A percentile compares a stretch with the other conserved stretches of the same genome.
Conservation (phyloP, 768 basidiomycete species). For the Hortiboletus campestris region DNA sequence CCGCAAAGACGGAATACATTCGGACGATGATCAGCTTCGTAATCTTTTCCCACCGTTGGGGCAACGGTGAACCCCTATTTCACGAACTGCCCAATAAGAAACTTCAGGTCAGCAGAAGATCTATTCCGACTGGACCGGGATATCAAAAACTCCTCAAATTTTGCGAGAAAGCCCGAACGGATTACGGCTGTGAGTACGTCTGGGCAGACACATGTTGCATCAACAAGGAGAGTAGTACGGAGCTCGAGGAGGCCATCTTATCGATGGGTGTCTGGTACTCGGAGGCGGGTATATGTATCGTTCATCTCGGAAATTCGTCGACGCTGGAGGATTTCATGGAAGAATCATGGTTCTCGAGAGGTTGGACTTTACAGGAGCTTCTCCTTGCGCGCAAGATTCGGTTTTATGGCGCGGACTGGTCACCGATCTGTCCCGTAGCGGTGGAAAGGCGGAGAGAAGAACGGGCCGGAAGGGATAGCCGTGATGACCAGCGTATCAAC, state of each 20-base stretch:
- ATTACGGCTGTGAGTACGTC: conserved; percentile 27
- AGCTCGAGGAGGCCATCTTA: conserved; percentile 28
- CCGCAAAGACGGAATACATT: conserved; percentile 15
- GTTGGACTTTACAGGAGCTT: conserved; percentile 26
- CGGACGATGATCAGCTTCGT: conserved; percentile 23
- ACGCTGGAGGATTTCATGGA: conserved; percentile 21
- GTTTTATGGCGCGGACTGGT: conserved; percentile 26
- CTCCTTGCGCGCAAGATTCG: conserved; percentile 22
- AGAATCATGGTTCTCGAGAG: conserved; percentile 25
- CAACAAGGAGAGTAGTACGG: conserved; percentile 26
- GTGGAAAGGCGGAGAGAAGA: conserved; percentile 20
- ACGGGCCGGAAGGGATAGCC: neutral
- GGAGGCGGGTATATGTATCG: conserved; percentile 23
- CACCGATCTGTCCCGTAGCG: conserved; percentile 15
- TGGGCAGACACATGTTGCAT: conserved; percentile 31
- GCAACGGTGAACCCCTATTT: conserved; percentile 19
- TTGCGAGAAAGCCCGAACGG: conserved; percentile 25
- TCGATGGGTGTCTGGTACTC: conserved; percentile 26
- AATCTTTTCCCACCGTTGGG: conserved; percentile 30
- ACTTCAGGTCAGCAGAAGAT: conserved; percentile 9
- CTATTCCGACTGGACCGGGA: conserved; percentile 18
- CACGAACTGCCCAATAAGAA: conserved; percentile 21
- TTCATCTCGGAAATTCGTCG: conserved; percentile 21
- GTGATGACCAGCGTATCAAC: conserved; percentile 20
- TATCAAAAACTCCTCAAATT: conserved; percentile 28